phyloP scores from a whole-genome alignment of 345 rosid genomes.

The Dipteronia dyeriana region DNA sequence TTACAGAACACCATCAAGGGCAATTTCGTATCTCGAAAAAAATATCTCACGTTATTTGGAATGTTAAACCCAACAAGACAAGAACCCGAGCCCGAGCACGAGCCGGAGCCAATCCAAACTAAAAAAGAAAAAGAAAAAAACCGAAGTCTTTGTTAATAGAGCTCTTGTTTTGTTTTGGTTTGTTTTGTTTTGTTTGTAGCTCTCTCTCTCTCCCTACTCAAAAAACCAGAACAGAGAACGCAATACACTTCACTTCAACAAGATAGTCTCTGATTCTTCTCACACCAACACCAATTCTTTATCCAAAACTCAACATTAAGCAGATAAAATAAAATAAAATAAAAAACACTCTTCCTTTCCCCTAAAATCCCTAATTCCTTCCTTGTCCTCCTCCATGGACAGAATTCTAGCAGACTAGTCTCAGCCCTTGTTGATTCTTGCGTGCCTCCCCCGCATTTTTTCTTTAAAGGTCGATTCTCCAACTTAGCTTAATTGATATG shows the following conservation, averaged over 20 bases:
- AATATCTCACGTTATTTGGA: background rate
- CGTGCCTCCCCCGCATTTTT: constrained; percentile 16
- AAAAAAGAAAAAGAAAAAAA: no score
- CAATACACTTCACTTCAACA: background rate
- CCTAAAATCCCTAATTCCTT: constrained; percentile 25
- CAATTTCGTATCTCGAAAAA: background rate
- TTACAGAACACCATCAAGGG: background rate
- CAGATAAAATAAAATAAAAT: background rate
- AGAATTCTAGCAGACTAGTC: background rate
- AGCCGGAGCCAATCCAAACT: background rate
- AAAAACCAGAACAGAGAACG: background rate
- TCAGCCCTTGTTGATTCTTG: constrained; percentile 17
- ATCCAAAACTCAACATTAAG: background rate
- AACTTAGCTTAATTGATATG: constrained; percentile 24
- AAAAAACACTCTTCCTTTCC: background rate
- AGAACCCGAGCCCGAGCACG: background rate
- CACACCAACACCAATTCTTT: background rate
- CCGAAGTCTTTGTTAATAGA: background rate
- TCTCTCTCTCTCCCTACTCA: background rate
- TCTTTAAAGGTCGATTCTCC: constrained; percentile 13
- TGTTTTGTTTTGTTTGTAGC: no score
- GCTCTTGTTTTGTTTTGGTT: no score
- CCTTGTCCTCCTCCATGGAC: constrained; percentile 14
- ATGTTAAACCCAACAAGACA: background rate
- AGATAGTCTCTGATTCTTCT: background rate